Evolutionary conservation across 306 rosid species (phyloP), one percentile per base, ranked within the genome.

Genomic region (Medicago ruthenica): DNA sequence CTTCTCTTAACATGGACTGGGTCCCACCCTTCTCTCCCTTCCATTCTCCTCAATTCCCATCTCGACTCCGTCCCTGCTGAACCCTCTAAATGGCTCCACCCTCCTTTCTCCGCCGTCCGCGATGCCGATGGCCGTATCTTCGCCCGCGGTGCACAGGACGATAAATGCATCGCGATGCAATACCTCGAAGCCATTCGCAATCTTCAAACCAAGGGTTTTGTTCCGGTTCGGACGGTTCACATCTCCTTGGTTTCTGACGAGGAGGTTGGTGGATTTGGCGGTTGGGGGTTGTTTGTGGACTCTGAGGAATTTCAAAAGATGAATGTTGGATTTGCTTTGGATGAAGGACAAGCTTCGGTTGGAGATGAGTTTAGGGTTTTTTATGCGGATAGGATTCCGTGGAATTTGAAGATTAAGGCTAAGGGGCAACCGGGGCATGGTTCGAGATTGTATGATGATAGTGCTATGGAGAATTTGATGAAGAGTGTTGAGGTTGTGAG

Each of bases 31-130:
- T 81, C 92, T 41, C 88, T 90, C 70, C 92, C 97, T 18, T 94
- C 97, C 36, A 13, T 94, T 65, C 89, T 95, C 76, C 83, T 95
- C 83, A 95, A 95, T 82, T 90, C 98, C 75, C 98, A 95, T 80
- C 85, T 95, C 80, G 98, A 95, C 69, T 92, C 98, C 59, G 93
- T 95, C 80, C 96, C 97, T 53, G 91, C 98, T 80, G 97, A 95
- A 80, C 76, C 92, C 54, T 51, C 84, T 80, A 92, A 95, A 47
- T 95, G 98, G 98, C 55, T 65, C 73, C 96, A 90, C 76, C 92
- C 95, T 0, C 98, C 98, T 6, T 92, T 92, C 88, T 82, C 97
- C 39, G 97, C 96, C 64, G 64, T 51, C 50, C 86, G 81, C 55
- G 51, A 86, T 68, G 5, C 84, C 39, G 88, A 89, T 63, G 96